phyloP scores from a whole-genome alignment of 2,329 filamentous ascomycete species.

The Zopfia rhizophila region DNA sequence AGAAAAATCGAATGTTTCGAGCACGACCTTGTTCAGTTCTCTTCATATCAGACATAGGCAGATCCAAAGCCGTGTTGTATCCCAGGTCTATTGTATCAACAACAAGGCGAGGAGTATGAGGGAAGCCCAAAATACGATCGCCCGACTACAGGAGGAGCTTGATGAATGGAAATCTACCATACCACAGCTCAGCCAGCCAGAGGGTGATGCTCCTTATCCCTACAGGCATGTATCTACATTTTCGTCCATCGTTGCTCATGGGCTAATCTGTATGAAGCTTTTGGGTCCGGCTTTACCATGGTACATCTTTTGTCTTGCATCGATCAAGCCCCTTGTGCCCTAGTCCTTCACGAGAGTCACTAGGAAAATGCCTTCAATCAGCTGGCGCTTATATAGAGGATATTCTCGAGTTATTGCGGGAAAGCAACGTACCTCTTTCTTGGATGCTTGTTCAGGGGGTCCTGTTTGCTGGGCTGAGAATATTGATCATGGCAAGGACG shows the following conservation, averaged over 20 bases:
- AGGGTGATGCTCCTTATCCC: neutral
- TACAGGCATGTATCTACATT: neutral
- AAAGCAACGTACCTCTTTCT: conserved; percentile 6
- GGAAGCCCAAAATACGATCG: neutral
- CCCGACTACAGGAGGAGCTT: conserved; percentile 2
- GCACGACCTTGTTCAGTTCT: neutral
- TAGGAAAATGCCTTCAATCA: neutral
- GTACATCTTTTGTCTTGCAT: conserved; percentile 8
- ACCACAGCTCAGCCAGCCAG: neutral
- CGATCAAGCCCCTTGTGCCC: conserved; percentile 7
- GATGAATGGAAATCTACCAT: conserved; percentile 1
- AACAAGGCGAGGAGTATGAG: neutral
- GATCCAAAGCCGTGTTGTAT: conserved; percentile 8
- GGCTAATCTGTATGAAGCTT: conserved; percentile 2
- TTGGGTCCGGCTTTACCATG: conserved; percentile 14
- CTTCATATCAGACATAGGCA: conserved; percentile 11
- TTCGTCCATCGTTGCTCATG: neutral
- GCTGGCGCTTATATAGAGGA: conserved; percentile 4
- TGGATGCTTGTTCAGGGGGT: conserved; percentile 17
- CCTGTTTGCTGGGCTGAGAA: conserved; percentile 10
- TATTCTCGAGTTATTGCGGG: neutral
- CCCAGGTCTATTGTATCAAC: conserved; percentile 5
- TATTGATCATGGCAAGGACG: conserved; percentile 7
- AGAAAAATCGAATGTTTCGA: neutral
- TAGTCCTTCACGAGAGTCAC: conserved; percentile 1